Evolutionary conservation across 106 monocot species (phyloP), one percentile per base, ranked within the genome.

Genomic region (Dendrobium chrysotoxum): DNA sequence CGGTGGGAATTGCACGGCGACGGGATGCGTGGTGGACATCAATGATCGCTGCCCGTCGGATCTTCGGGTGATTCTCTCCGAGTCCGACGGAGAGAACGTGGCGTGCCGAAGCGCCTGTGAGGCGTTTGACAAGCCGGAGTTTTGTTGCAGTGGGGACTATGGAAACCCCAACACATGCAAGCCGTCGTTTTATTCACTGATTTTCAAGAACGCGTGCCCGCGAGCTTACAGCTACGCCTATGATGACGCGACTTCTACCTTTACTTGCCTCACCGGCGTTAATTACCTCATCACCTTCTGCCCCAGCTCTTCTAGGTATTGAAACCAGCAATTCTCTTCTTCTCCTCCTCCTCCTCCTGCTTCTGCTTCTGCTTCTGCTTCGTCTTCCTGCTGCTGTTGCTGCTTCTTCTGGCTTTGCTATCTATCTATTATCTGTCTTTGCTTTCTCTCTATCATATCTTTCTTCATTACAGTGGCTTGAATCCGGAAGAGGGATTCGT

Each of bases 231-330:
- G 74, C 74, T 74, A 74, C 21, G 74, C 74, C 41, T 74, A 21
- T 42, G 74, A 74, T 13, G 74, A 74, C 41, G 39, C 74, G 2
- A 41, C 40, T n/a, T 74, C 74, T 42, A 74, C 74, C 41, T 74
- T 74, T 10, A 74, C 74, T n/a, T 74, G 74, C 76, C 78, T 78
- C 50, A 28, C 77, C 67, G n/a, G 81, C 9, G 91, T 86, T 40
- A 86, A 87, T 47, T 96, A 96, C 47, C 55, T 82, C 84, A 89
- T 96, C 80, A 93, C 96, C 79, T 96, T 96, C 86, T 96, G 96
- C 77, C 96, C 96, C 53, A 77, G 71, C 79, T 91, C 89, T 17
- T 53, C 93, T 45, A 91, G 86, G 91, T 91, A 57, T 35, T 70
- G 70, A 70, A 28, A 31, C 13, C 30, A 15, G 68, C 9, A 31